These are phyloP conservation scores for Candida ficus DNA, from an alignment of 805 yeast genomes.

Conservation along the genomic window DNA sequence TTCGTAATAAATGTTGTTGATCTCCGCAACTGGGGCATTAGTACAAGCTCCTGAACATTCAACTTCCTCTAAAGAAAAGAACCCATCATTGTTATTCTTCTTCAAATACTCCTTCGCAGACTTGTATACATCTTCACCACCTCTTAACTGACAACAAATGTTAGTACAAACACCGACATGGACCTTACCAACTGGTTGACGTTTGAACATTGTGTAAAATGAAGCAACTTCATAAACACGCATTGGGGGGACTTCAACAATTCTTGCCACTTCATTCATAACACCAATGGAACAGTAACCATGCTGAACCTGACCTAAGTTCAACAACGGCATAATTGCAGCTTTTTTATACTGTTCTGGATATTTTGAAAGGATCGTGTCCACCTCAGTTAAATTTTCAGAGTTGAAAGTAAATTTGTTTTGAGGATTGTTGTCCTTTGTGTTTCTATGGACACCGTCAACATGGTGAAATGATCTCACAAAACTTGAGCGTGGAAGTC, in stretches of 20 bases:
- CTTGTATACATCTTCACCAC: conserved; percentile 72
- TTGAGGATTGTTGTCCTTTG: conserved; percentile 58
- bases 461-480: conserved; percentile 17
- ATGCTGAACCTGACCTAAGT: conserved; percentile 80
- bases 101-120: conserved; percentile 58
- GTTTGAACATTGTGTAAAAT: conserved; percentile 86
- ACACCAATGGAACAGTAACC: conserved; percentile 84
- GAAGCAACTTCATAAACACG: conserved; percentile 91
- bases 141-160: conserved; percentile 84
- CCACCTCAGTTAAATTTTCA: conserved; percentile 64
- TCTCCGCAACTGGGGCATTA: conserved; percentile 83
- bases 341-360: conserved; percentile 85
- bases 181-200: conserved; percentile 81
- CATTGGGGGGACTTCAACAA: conserved; percentile 89
- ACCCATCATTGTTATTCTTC: conserved; percentile 67
- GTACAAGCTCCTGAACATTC: conserved; percentile 93
- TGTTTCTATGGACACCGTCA: conserved; percentile 61
- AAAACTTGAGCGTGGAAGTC: neutral
- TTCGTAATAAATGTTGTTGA: conserved; percentile 79
- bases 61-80: conserved; percentile 80
- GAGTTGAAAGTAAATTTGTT: conserved; percentile 68
- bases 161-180: conserved; percentile 85
- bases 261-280: conserved; percentile 84
- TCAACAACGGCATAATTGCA: conserved; percentile 83
- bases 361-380: conserved; percentile 69